Evolutionary conservation across 192 early-diverging fungal species (phyloP).

Genomic region (Coemansia sp.): DNA sequence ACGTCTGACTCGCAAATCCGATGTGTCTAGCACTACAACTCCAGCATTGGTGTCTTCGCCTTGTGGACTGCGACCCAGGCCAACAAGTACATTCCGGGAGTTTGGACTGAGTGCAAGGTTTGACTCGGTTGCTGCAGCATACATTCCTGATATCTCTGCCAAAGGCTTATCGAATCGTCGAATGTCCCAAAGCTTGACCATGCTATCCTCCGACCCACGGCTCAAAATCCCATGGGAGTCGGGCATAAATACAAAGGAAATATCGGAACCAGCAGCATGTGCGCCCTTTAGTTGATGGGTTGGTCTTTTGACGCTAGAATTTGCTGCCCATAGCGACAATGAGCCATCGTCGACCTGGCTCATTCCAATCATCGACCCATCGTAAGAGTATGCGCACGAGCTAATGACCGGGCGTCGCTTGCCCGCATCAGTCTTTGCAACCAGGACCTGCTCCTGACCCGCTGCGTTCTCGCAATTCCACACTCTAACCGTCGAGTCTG

Average conservation of each 20-base stretch:
- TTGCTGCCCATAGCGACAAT: slow-evolving; percentile 72
- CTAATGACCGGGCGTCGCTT: slow-evolving; percentile 71
- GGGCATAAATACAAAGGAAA: slow-evolving; percentile 67
- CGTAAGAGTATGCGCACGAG: slow-evolving; percentile 64
- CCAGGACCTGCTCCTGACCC: slow-evolving; percentile 74
- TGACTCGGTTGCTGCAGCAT: slow-evolving; percentile 67
- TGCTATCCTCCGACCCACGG: slow-evolving; percentile 73
- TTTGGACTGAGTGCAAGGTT: slow-evolving; percentile 84
- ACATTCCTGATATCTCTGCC: slow-evolving; percentile 53
- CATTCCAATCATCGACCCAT: slow-evolving; percentile 54
- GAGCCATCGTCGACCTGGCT: slow-evolving; percentile 69
- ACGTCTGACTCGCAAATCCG: slow-evolving; percentile 2
- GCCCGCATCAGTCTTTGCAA: slow-evolving; percentile 67
- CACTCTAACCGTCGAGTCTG: slow-evolving; percentile 71
- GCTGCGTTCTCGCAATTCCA: slow-evolving; percentile 79
- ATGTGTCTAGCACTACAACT: slow-evolving; percentile 17
- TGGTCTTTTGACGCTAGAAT: slow-evolving; percentile 57
- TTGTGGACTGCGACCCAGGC: slow-evolving; percentile 22
- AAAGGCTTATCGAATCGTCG: slow-evolving; percentile 59
- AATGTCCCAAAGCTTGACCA: slow-evolving; percentile 93
- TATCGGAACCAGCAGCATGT: slow-evolving; percentile 66
- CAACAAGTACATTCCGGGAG: slow-evolving; percentile 74
- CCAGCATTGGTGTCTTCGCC: neutral
- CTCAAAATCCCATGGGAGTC: slow-evolving; percentile 67
- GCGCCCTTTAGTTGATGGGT: slow-evolving; percentile 63